Percentiles rank a stretch among this genome's conserved stretches.
Evolutionary conservation across 352 stramenopile genomes (phyloP).

Genomic region (Globisporangium parvum): DNA sequence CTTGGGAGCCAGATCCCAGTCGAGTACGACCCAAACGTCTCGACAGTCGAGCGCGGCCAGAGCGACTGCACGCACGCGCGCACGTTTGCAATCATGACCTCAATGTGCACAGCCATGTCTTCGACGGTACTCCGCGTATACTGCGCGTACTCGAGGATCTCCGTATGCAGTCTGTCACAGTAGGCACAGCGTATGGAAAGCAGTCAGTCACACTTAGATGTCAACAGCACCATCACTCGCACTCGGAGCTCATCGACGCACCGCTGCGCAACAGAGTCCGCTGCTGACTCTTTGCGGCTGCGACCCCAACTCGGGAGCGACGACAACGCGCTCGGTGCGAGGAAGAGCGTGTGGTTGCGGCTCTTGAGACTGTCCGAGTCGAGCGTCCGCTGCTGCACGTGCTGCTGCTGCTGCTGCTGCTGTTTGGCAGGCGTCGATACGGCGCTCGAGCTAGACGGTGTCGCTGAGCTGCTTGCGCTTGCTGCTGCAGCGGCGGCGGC

Average conservation of each 20-base stretch:
- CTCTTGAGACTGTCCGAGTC: constrained; percentile 61
- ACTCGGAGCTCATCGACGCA: not conserved
- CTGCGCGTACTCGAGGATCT: constrained; percentile 74
- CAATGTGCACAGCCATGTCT: constrained; percentile 75
- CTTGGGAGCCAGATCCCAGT: constrained; percentile 84
- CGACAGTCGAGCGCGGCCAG: constrained; percentile 69
- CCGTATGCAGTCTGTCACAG: constrained; percentile 47
- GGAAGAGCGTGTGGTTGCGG: constrained; percentile 61
- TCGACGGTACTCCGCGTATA: constrained; percentile 69
- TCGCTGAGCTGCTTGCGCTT: constrained; percentile 12
- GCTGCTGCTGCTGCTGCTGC: constrained; percentile 5
- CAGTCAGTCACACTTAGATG: not conserved
- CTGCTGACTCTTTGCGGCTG: constrained; percentile 12
- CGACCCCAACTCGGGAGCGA: constrained; percentile 28
- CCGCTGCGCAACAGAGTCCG: constrained; percentile 28
- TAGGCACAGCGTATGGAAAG: not conserved
- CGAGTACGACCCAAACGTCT: constrained; percentile 83
- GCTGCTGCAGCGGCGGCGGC: constrained; percentile 1
- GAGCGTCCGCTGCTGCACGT: constrained; percentile 13
- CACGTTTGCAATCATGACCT: constrained; percentile 80
- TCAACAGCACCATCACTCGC: not conserved
- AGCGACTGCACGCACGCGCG: constrained; percentile 53
- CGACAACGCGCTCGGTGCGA: constrained; percentile 26
- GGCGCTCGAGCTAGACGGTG: not conserved
- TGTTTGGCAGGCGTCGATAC: not conserved